phyloP scores from a whole-genome alignment of 352 stramenopile species.

The Phytopythium cucurbitacearum region DNA sequence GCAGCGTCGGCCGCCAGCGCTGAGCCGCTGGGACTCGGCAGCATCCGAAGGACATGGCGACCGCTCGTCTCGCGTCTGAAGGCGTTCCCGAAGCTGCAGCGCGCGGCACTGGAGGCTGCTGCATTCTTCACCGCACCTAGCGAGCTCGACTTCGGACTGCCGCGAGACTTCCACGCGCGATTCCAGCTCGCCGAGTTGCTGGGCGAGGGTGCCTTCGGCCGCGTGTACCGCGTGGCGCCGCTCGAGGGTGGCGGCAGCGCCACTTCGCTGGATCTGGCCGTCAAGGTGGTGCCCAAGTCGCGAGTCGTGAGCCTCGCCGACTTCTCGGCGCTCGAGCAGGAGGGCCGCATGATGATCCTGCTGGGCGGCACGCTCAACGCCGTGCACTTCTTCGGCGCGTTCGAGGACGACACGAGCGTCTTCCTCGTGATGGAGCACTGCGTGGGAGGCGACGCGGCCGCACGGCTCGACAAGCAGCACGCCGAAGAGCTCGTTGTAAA shows the following conservation, averaged over 20 bases:
- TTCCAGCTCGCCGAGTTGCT: slow-evolving; percentile 53
- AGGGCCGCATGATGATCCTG: slow-evolving; percentile 73
- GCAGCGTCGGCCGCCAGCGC: background rate
- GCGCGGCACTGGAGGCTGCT: slow-evolving; percentile 43
- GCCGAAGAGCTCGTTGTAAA: background rate
- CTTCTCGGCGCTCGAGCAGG: slow-evolving; percentile 62
- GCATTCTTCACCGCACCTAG: slow-evolving; percentile 54
- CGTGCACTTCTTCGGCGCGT: slow-evolving; percentile 79
- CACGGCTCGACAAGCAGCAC: slow-evolving; percentile 14
- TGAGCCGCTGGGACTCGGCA: slow-evolving; percentile 27
- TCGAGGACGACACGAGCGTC: slow-evolving; percentile 67
- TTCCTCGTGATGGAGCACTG: slow-evolving; percentile 83
- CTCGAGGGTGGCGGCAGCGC: slow-evolving; percentile 9
- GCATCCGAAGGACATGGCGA: slow-evolving; percentile 58
- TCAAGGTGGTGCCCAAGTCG: slow-evolving; percentile 75
- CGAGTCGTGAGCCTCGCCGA: slow-evolving; percentile 54
- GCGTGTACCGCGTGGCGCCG: slow-evolving; percentile 51
- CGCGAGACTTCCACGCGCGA: slow-evolving; percentile 44
- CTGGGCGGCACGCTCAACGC: slow-evolving; percentile 76
- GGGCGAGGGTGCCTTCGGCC: slow-evolving; percentile 67
- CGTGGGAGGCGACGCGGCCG: slow-evolving; percentile 54
- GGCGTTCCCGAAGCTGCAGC: slow-evolving; percentile 40
- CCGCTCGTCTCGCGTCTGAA: slow-evolving; percentile 33
- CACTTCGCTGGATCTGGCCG: slow-evolving; percentile 45
- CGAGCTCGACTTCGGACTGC: slow-evolving; percentile 65